Percentiles rank a stretch among this genome's conserved stretches.
These are phyloP conservation scores for Loxodes magnus DNA, from an alignment of 73 alveolate genomes.

Conservation along the genomic window DNA sequence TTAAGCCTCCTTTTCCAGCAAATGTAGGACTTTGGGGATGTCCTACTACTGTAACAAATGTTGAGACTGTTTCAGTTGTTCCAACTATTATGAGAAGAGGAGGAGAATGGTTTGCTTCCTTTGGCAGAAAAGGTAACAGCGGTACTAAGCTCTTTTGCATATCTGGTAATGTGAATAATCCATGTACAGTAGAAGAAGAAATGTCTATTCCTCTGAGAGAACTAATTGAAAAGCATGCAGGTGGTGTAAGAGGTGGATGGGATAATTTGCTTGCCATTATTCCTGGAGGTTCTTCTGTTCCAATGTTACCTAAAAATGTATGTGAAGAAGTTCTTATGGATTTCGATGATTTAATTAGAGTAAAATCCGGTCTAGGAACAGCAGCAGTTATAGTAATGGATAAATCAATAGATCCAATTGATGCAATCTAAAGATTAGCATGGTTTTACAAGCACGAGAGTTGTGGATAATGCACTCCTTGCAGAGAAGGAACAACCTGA, in stretches of 20 bases:
- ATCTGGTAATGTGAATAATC: conserved; percentile 81
- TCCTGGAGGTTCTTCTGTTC: conserved; percentile 89
- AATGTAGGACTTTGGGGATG: conserved; percentile 85
- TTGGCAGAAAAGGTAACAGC: conserved; percentile 70
- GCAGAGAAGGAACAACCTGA: conserved; percentile 91
- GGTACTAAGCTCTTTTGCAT: conserved; percentile 78
- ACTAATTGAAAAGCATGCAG: conserved; percentile 73
- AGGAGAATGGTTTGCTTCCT: conserved; percentile 67
- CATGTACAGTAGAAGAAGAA: conserved; percentile 79
- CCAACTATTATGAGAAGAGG: conserved; percentile 86
- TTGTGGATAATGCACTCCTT: conserved; percentile 90
- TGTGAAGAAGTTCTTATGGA: conserved; percentile 80
- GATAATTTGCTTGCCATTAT: conserved; percentile 65
- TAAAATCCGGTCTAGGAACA: conserved; percentile 77
- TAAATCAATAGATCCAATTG: conserved; percentile 71
- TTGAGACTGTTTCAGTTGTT: conserved; percentile 77
- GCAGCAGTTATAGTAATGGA: conserved; percentile 91
- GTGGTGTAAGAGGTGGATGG: conserved; percentile 92
- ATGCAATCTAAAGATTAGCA: conserved; percentile 71
- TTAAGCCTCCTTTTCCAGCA: conserved; percentile 92
- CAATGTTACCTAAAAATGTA: conserved; percentile 54
- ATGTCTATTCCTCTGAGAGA: conserved; percentile 76
- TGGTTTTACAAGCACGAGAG: conserved; percentile 77
- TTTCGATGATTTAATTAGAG: conserved; percentile 74
- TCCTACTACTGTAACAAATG: conserved; percentile 86